A percentile compares a stretch with the other conserved stretches of the same genome.
These are phyloP conservation scores for Kuraishia piskuri DNA, from an alignment of 805 yeast genomes.

Conservation along the genomic window DNA sequence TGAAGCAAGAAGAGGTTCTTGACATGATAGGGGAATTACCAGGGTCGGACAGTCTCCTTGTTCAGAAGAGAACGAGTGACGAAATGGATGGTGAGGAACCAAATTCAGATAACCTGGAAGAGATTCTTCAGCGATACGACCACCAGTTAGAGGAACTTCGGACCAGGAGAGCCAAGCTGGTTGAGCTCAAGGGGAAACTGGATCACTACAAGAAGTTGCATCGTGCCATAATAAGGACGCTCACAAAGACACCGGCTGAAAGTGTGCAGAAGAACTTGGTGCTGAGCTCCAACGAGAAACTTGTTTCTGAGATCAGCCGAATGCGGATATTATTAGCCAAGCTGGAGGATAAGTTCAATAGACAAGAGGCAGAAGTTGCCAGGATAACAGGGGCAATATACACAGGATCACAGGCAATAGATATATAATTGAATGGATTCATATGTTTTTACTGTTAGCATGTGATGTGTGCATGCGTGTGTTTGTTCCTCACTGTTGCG, in stretches of 20 bases:
- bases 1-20: constrained; percentile 15
- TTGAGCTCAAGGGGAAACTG: constrained; percentile 8
- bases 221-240: neutral
- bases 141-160: constrained; percentile 8
- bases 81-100: neutral
- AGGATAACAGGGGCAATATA: neutral
- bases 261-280: constrained; percentile 14
- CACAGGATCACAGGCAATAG: neutral
- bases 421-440: neutral
- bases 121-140: constrained; percentile 18
- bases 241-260: constrained; percentile 3
- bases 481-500: no score
- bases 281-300: constrained; percentile 12
- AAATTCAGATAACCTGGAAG: neutral
- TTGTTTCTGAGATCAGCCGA: constrained; percentile 12
- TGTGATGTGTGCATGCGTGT: no score
- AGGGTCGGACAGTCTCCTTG: constrained; percentile 10
- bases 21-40: constrained; percentile 22
- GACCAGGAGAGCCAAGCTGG: constrained; percentile 9
- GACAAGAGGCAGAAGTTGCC: neutral
- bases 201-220: constrained; percentile 10
- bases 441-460: no score
- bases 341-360: constrained; percentile 10
- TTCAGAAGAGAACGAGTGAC: constrained; percentile 4
- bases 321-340: constrained; percentile 9